phyloP scores from a whole-genome alignment of 371 early-diverging fungal species.

The Mortierella sp. region DNA sequence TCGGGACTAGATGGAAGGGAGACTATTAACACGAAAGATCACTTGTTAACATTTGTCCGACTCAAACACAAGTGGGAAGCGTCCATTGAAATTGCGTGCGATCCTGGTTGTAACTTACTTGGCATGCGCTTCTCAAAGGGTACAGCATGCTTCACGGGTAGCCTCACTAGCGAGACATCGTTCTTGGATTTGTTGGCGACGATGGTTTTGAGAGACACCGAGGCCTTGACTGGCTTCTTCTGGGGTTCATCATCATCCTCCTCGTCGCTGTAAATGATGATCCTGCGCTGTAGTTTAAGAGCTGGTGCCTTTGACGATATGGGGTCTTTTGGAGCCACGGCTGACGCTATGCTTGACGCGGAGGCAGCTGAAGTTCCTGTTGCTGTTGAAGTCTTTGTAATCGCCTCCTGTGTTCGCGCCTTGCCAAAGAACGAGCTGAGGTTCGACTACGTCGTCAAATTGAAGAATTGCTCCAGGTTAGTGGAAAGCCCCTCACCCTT shows the following conservation, averaged over 20 bases:
- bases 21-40: background rate
- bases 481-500: background rate
- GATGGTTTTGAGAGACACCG: background rate
- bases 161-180: background rate
- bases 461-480: background rate
- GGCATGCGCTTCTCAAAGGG: conserved; percentile 51
- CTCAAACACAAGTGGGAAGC: too few relatives aligned
- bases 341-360: background rate
- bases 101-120: conserved; percentile 10
- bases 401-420: background rate
- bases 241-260: background rate
- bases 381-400: background rate
- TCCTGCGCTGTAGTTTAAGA: conserved; percentile 10
- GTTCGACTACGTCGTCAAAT: background rate
- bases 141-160: background rate
- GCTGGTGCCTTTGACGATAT: background rate
- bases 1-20: conserved; percentile 5
- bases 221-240: background rate
- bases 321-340: background rate
- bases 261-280: conserved; percentile 26
- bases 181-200: background rate
- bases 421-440: conserved; percentile 3
- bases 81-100: background rate
- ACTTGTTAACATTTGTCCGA: background rate
- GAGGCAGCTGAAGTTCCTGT: background rate